Evolutionary conservation across 1,284 basidiomycete genomes (phyloP), one percentile per base, ranked within the genome.

Genomic region (Anthracocystis walkeri): DNA sequence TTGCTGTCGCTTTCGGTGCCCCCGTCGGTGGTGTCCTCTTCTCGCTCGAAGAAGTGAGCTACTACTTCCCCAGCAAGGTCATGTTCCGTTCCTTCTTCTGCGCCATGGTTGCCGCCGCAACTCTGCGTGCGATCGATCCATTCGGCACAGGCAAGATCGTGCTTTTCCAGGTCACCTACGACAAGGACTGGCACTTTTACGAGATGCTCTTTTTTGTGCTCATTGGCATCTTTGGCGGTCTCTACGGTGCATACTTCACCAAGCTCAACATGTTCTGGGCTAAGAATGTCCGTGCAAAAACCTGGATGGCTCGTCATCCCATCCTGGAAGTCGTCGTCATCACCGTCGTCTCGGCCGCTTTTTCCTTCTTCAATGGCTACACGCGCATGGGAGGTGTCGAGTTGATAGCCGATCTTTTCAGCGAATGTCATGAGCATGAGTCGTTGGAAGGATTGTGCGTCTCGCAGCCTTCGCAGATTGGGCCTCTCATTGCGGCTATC

Each of bases 341-440:
- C 79, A 81, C 90, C 67, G 85, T 63, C 11, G 53, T 61, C 52
- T 59, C 81, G 46, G 60, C 58, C 7, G 49, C 42, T 93, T 1
- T 90, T 91, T 92, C 92, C 76, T 97, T 95, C 87, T 86, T 93
- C 67, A 97, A 97, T 85, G 92, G 92, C 0, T 97, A 92, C 83
- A 92, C 93, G 6, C 90, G 92, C 33, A 95, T 97, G 91, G 92
- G 94, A 49, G 95, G 95, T 2, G 95, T 95, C 11, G 95, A 98
- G 84, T 90, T 98, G 18, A 92, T 99, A 46, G 84, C 80, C 27
- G 87, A 88, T 29, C 78, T 86, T 20, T 85, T 86, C 64, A 80
- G 75, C 69, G 78, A 71, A 82, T 86, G 74, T 65, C 73, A 76
- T 44, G 59, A 92, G 91, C 86, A 92, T 91, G 79, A 82, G 46